A percentile compares a stretch with the other conserved stretches of the same genome.
These are phyloP conservation scores for Smallanthus sonchifolius DNA, from an alignment of 129 eudicot genomes.

Conservation along the genomic window DNA sequence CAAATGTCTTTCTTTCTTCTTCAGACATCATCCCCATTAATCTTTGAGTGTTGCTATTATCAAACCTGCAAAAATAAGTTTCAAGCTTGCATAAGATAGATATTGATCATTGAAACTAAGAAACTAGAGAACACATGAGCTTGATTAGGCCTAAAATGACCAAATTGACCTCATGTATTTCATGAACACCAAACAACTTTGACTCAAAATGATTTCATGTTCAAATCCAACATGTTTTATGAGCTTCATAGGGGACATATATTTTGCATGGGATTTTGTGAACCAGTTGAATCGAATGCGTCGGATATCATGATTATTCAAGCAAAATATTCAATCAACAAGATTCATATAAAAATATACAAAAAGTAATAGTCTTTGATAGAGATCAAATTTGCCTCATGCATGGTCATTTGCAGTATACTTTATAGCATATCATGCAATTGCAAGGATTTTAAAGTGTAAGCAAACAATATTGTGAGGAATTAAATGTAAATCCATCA, in stretches of 20 bases:
- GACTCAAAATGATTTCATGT: not conserved
- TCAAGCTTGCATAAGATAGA: not conserved
- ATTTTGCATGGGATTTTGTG: not conserved
- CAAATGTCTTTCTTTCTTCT: constrained; percentile 71
- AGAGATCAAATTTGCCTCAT: not conserved
- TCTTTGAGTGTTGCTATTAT: constrained; percentile 70
- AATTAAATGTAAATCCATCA: not conserved
- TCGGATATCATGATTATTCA: not conserved
- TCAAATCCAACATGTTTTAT: not conserved
- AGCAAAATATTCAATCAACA: not conserved
- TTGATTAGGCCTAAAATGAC: not conserved
- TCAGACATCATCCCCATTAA: constrained; percentile 83
- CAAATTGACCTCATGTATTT: not conserved
- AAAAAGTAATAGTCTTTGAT: not conserved
- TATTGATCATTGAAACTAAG: not conserved
- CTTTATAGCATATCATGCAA: not conserved
- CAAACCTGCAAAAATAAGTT: constrained; percentile 52
- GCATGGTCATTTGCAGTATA: not conserved
- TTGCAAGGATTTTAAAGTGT: not conserved
- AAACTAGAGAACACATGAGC: not conserved
- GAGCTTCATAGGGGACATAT: not conserved
- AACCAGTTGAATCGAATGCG: not conserved
- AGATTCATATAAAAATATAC: not conserved
- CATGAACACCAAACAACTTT: not conserved
- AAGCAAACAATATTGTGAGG: not conserved